Base-by-base conservation (phyloP, 805 yeast genomes). In the Kurtzmaniella cleridarum region DNA sequence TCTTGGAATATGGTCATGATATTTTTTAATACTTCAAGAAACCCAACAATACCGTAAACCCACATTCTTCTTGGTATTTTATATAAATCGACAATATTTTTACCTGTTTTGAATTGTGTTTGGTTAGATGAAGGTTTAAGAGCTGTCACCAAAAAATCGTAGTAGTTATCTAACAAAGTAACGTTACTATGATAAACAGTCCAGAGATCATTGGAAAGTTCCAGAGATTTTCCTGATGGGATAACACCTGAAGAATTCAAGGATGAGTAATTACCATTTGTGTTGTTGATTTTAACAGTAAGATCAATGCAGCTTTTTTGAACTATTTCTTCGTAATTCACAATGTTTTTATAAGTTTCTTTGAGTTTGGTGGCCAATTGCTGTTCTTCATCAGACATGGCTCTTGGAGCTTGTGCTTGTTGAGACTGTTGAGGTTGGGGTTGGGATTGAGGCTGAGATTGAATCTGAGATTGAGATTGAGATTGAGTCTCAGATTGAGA, bases 1-100 rank as follows among this genome's bases (percentile, higher is more conserved):
- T 84, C 90, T 51, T 78, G 77, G 51, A 81, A 83, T 16, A 83
- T 77, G 14, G 83, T 79, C 43, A 79, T 77, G 35, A 84, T 82
- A 55, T 82, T 84, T 54, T 84, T 84, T 51, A 84, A 62, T 5
- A 84, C 88, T 55, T 84, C 93, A 36, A 84, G 60, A 49, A 84
- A 83, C 14, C 90, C 86, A 12, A 84, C 90, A 11, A 86, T 79
- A 18, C 95, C 95, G 56, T 84, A 84, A 7, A 85, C 90, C 93
- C 93, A 85, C 68, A 85, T 69, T 49, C 93, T 66, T 50, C 91
- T 69, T 27, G 86, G 85, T 32, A 85, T 83, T 56, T 88, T 78
- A 56, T 85, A 84, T 30, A 83, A 75, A 46, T 81, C 83, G 6
- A 85, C 85, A 35, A 85, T 77, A 47, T 84, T 86, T 53, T 78